Evolutionary conservation across 148 eudicot species (phyloP).

Genomic region (Polygonum aviculare): DNA sequence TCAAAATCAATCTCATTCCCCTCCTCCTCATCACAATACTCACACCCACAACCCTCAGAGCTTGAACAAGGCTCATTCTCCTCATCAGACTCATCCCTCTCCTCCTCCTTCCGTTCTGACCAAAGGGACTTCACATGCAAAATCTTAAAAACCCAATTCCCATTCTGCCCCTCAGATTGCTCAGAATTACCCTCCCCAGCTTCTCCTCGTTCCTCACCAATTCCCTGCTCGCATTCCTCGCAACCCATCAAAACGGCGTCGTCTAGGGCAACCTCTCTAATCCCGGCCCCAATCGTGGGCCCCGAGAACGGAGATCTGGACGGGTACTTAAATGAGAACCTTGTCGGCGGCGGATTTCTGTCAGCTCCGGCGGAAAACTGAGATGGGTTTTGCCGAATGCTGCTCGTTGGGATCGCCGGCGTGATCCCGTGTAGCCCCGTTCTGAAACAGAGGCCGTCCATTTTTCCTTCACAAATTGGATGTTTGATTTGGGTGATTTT

Average conservation of each 20-base stretch:
- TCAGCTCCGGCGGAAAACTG: constrained; percentile 18
- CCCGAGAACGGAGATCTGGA: constrained; percentile 57
- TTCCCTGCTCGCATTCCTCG: constrained; percentile 10
- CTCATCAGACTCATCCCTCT: constrained; percentile 15
- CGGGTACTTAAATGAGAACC: constrained; percentile 56
- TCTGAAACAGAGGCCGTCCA: constrained; percentile 62
- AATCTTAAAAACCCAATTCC: constrained; percentile 84
- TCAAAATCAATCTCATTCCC: constrained; percentile 37
- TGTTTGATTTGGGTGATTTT: background rate
- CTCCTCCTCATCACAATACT: constrained; percentile 26
- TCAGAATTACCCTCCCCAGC: constrained; percentile 9
- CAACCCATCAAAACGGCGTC: constrained; percentile 60
- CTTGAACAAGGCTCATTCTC: constrained; percentile 14
- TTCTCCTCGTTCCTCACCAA: constrained; percentile 19
- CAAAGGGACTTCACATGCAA: constrained; percentile 54
- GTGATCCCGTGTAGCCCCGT: constrained; percentile 46
- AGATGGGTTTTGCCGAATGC: constrained; percentile 24
- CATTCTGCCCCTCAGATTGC: constrained; percentile 24
- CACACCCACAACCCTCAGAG: constrained; percentile 33
- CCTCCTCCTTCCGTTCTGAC: constrained; percentile 27
- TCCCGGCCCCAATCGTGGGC: constrained; percentile 17
- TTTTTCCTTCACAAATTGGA: constrained; percentile 11
- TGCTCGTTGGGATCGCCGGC: constrained; percentile 27
- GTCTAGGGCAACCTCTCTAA: constrained; percentile 29
- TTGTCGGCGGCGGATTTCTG: constrained; percentile 24